Evolutionary conservation across 176 grass and related monocot species (phyloP).

Genomic region (Guadua angustifolia): DNA sequence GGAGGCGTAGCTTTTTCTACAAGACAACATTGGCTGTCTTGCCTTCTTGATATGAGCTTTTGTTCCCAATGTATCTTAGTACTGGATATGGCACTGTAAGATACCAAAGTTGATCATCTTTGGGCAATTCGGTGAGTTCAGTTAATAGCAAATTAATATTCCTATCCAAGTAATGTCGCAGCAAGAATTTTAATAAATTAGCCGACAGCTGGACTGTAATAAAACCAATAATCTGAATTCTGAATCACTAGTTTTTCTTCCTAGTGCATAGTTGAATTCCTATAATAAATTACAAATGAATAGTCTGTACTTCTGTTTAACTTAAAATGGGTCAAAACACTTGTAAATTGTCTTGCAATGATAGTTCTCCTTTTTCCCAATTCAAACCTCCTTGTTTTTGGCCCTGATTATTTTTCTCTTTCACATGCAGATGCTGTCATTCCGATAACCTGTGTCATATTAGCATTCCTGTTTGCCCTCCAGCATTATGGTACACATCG

Average conservation of each 20-base stretch:
- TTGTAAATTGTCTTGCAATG: slow-evolving; percentile 3
- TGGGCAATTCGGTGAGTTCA: slow-evolving; percentile 4
- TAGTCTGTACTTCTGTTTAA: not conserved
- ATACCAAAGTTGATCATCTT: not conserved
- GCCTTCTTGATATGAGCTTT: not conserved
- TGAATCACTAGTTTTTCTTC: slow-evolving; percentile 30
- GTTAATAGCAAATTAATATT: not conserved
- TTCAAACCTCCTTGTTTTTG: slow-evolving; percentile 27
- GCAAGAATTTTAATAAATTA: slow-evolving; percentile 8
- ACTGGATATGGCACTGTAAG: not conserved
- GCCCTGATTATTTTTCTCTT: slow-evolving; percentile 30
- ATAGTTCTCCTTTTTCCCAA: not conserved
- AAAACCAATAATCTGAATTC: not conserved
- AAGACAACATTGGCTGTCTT: not conserved
- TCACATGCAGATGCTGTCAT: slow-evolving; percentile 77
- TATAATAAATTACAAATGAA: not conserved
- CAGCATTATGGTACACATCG: slow-evolving; percentile 95
- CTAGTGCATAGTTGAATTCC: not conserved
- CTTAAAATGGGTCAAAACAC: not conserved
- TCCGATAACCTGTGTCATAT: slow-evolving; percentile 88
- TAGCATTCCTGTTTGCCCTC: slow-evolving; percentile 87
- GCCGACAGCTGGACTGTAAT: not conserved
- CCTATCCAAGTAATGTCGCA: not conserved
- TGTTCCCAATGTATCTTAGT: not conserved
- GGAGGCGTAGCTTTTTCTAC: not conserved